Percentiles rank a stretch among this genome's conserved stretches.
Evolutionary conservation across 176 grass and related monocot species (phyloP).

Genomic region (Ensete glaucum): DNA sequence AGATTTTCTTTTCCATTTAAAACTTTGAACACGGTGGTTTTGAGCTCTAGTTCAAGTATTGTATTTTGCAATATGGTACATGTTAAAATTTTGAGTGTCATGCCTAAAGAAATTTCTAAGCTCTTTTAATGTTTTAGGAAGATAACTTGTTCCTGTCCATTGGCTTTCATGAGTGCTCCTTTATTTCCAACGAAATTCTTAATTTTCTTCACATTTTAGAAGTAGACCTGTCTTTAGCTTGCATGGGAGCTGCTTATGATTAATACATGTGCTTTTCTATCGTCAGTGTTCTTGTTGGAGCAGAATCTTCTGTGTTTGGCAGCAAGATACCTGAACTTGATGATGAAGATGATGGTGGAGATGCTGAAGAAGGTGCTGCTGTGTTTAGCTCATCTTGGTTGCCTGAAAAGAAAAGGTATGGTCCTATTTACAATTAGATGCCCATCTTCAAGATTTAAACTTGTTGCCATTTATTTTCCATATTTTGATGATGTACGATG

Average conservation of each 20-base stretch:
- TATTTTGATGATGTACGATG: conserved; percentile 11
- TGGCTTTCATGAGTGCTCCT: not conserved
- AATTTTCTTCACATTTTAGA: not conserved
- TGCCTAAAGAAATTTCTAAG: not conserved
- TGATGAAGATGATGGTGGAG: conserved; percentile 43
- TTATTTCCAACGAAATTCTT: not conserved
- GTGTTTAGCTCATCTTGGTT: conserved; percentile 66
- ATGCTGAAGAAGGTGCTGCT: conserved; percentile 48
- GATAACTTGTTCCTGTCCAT: not conserved
- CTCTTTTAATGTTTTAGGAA: not conserved
- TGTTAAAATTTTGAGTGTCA: not conserved
- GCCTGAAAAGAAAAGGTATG: conserved; percentile 80
- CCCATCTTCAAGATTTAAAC: not conserved
- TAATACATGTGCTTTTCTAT: conserved; percentile 18
- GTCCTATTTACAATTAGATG: not conserved
- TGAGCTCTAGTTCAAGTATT: not conserved
- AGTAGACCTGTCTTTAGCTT: not conserved
- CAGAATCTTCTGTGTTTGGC: conserved; percentile 53
- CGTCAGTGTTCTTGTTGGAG: conserved; percentile 66
- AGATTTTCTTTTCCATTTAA: not conserved
- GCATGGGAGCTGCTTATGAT: not conserved
- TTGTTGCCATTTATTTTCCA: not conserved
- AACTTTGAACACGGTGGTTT: not conserved
- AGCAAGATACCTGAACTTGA: conserved; percentile 45
- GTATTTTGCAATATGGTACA: not conserved